These are phyloP conservation scores for Leccinum solheimii DNA, from an alignment of 1,284 basidiomycete species.

Conservation along the genomic window DNA sequence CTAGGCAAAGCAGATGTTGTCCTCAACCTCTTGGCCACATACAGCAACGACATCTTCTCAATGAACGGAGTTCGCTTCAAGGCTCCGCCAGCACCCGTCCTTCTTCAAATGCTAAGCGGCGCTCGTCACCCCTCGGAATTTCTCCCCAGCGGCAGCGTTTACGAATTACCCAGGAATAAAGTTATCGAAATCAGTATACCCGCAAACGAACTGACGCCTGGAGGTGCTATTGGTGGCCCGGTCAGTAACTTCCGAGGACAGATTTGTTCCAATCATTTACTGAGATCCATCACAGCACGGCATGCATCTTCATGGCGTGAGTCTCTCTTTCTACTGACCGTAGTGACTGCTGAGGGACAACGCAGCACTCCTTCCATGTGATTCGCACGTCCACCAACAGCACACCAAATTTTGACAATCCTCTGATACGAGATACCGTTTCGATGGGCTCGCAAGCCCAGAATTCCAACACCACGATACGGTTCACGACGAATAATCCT, in stretches of 20 bases:
- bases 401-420: conserved; percentile 35
- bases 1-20: conserved; percentile 40
- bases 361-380: conserved; percentile 43
- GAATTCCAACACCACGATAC: conserved; percentile 33
- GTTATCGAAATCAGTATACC: conserved; percentile 45
- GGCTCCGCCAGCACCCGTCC: conserved; percentile 45
- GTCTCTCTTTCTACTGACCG: conserved; percentile 1
- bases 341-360: conserved; percentile 1
- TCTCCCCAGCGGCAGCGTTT: conserved; percentile 46
- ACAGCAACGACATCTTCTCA: conserved; percentile 25
- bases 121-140: conserved; percentile 43
- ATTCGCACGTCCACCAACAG: conserved; percentile 28
- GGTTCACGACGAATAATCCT: conserved; percentile 31
- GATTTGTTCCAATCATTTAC: neutral
- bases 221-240: conserved; percentile 36
- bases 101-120: conserved; percentile 55
- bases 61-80: conserved; percentile 39
- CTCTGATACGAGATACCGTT: conserved; percentile 33
- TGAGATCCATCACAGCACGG: conserved; percentile 27
- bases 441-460: conserved; percentile 33
- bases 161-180: conserved; percentile 46
- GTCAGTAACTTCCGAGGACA: conserved; percentile 28
- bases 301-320: conserved; percentile 38
- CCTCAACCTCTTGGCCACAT: conserved; percentile 32
- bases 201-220: conserved; percentile 29